A percentile compares a stretch with the other conserved stretches of the same genome.
These are phyloP conservation scores for Backusella tarrabulga DNA, from an alignment of 192 early-diverging fungal species.

Conservation along the genomic window DNA sequence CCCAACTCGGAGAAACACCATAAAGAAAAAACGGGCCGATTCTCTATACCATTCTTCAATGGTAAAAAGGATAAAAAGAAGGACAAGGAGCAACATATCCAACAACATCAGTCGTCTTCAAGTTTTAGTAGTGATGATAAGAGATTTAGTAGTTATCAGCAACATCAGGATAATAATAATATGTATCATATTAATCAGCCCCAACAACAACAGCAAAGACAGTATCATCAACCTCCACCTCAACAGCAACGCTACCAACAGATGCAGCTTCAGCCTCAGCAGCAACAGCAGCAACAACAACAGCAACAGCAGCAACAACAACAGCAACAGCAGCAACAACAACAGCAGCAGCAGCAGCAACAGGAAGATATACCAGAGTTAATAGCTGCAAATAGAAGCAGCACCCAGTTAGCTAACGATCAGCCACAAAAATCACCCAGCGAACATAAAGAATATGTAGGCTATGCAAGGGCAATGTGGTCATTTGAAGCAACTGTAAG, in stretches of 20 bases:
- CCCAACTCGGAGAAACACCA: neutral
- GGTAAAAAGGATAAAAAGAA: slow-evolving; percentile 18
- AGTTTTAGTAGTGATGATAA: neutral
- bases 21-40: neutral
- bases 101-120: neutral
- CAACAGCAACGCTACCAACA: neutral
- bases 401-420: neutral
- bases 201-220: neutral
- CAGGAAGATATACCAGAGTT: slow-evolving; percentile 4
- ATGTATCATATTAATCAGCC: neutral
- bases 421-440: neutral
- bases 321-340: neutral
- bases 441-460: neutral
- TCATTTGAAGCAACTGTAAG: slow-evolving; percentile 43
- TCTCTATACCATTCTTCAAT: slow-evolving; percentile 7
- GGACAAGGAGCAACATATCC: neutral
- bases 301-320: neutral
- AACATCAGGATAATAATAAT: neutral
- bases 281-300: neutral
- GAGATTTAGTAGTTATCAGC: neutral
- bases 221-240: neutral
- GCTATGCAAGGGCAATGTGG: slow-evolving; percentile 30
- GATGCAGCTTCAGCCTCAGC: neutral
- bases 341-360: neutral
- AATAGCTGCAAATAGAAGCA: neutral